Evolutionary conservation across 2,329 filamentous ascomycete species (phyloP).

Genomic region (Colletotrichum sp.): DNA sequence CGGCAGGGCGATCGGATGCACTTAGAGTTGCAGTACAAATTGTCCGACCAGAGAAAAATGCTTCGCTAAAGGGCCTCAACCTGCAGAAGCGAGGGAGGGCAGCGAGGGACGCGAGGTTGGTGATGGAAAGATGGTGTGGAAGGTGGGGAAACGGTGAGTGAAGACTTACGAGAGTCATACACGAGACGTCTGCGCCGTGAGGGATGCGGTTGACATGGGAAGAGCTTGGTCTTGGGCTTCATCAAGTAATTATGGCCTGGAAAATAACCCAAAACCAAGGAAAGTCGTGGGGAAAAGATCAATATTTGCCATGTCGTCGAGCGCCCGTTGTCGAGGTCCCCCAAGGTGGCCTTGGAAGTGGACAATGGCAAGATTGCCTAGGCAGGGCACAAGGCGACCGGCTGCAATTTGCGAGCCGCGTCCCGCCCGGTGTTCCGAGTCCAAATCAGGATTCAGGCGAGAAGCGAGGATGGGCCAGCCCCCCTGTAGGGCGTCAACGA

Average conservation of each 20-base stretch:
- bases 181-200: not conserved
- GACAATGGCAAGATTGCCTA: not conserved
- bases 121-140: not conserved
- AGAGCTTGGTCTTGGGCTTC: not conserved
- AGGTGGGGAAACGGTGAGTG: not conserved
- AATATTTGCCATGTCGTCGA: constrained; percentile 9
- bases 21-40: not conserved
- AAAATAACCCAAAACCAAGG: not conserved
- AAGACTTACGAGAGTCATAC: not conserved
- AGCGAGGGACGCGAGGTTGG: not conserved
- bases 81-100: not conserved
- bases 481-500: not conserved
- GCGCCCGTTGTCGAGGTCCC: not conserved
- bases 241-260: not conserved
- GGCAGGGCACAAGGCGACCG: not conserved
- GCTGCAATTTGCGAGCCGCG: constrained; percentile 6
- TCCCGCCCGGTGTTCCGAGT: constrained; percentile 15
- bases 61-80: not conserved
- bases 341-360: not conserved
- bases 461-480: not conserved
- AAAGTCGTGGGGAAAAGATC: not conserved
- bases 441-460: not conserved
- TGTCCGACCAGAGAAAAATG: not conserved
- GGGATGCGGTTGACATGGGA: not conserved
- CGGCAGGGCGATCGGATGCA: not conserved